Percentiles rank a stretch among this genome's conserved stretches.
Conservation (phyloP, 2,329 filamentous ascomycete genomes). For the Verticillium klebahnii region DNA sequence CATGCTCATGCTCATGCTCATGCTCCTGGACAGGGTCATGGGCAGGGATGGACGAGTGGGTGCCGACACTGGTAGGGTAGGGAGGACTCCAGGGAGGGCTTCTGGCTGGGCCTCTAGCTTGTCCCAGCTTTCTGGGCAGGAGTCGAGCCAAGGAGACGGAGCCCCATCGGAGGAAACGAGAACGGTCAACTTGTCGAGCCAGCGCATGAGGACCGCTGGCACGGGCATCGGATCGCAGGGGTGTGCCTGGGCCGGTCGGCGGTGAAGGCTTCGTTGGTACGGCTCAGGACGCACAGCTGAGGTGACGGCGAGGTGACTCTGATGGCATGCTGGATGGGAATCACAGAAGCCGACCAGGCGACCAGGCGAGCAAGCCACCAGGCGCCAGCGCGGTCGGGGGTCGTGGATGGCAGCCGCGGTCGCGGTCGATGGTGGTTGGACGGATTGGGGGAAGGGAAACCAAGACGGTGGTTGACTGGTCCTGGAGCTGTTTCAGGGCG, state of each 20-base stretch:
- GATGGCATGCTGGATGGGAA: not conserved
- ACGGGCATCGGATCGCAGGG: not conserved
- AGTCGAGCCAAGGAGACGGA: not conserved
- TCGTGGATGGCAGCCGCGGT: not conserved
- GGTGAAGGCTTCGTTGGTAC: not conserved
- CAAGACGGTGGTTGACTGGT: not conserved
- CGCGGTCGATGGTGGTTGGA: not conserved
- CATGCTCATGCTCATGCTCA: not conserved
- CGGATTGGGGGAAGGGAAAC: not conserved
- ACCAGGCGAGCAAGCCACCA: too few relatives aligned
- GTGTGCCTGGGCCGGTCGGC: not conserved
- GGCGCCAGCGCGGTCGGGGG: too few relatives aligned
- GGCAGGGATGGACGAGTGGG: not conserved
- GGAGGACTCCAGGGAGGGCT: not conserved
- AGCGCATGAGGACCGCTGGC: conserved; percentile 1
- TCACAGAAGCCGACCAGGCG: not conserved
- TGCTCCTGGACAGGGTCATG: not conserved
- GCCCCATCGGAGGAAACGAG: not conserved
- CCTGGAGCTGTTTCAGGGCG: conserved; percentile 2
- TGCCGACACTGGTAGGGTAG: not conserved
- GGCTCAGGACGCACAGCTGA: not conserved
- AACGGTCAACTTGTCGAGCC: not conserved
- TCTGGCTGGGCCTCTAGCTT: not conserved
- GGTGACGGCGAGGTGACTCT: not conserved
- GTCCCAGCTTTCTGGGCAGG: not conserved